phyloP scores from a whole-genome alignment of 2,329 filamentous ascomycete species.

The Tolypocladium tropicale region DNA sequence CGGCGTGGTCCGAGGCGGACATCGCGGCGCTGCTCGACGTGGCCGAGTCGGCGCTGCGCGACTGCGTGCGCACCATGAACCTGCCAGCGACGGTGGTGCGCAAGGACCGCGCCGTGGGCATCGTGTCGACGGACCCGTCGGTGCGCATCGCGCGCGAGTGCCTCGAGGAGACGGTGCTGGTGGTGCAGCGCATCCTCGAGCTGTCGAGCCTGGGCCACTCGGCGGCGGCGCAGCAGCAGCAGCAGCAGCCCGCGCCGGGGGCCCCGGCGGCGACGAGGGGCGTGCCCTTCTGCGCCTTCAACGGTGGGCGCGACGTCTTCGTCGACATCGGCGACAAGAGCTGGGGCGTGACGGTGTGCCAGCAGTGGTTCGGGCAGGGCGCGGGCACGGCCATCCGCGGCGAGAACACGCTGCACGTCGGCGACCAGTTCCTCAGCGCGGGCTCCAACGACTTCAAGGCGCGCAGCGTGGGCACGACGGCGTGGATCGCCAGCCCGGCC shows the following conservation, averaged over 20 bases:
- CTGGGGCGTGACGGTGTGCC: slow-evolving; percentile 88
- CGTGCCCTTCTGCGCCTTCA: slow-evolving; percentile 95
- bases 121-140: slow-evolving; percentile 50
- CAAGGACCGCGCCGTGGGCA: slow-evolving; percentile 79
- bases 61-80: slow-evolving; percentile 70
- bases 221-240: background rate
- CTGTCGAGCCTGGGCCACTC: slow-evolving; percentile 47
- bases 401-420: slow-evolving; percentile 81
- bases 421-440: slow-evolving; percentile 92
- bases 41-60: slow-evolving; percentile 72
- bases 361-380: slow-evolving; percentile 68
- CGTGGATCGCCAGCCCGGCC: slow-evolving; percentile 87
- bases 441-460: slow-evolving; percentile 98
- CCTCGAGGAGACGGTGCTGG: slow-evolving; percentile 89
- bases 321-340: slow-evolving; percentile 98
- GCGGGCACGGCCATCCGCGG: slow-evolving; percentile 44
- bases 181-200: slow-evolving; percentile 87
- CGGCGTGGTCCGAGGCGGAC: slow-evolving; percentile 63
- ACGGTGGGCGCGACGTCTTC: slow-evolving; percentile 94
- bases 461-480: slow-evolving; percentile 81
- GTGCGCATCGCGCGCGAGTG: slow-evolving; percentile 73
- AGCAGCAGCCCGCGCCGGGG: too few species aligned
- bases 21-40: slow-evolving; percentile 78
- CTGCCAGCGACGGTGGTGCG: slow-evolving; percentile 73
- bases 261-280: slow-evolving; percentile 8